A percentile compares a stretch with the other conserved stretches of the same genome.
phyloP scores from a whole-genome alignment of 2,329 filamentous ascomycete species.

The Paecilomyces dactylethromorphus region DNA sequence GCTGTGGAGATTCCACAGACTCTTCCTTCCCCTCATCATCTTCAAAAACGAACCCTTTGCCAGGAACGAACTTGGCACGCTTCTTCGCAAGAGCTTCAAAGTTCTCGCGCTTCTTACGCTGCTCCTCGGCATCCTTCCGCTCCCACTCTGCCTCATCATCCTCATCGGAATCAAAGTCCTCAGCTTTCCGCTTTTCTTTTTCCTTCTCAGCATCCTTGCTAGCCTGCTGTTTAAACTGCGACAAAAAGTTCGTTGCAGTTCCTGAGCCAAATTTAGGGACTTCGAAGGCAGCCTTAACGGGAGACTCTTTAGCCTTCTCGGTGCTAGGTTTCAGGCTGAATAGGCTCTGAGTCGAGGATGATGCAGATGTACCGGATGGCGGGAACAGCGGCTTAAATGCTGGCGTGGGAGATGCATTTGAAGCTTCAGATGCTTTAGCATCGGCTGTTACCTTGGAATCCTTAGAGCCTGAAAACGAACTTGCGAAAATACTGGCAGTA shows the following conservation, averaged over 20 bases:
- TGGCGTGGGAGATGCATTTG: not conserved
- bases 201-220: conserved; percentile 36
- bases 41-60: conserved; percentile 25
- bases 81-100: conserved; percentile 31
- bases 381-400: conserved; percentile 13
- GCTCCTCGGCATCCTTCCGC: conserved; percentile 38
- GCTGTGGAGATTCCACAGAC: not conserved
- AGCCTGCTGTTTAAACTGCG: conserved; percentile 35
- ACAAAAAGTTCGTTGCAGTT: conserved; percentile 30
- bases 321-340: conserved; percentile 15
- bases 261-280: conserved; percentile 28
- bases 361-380: conserved; percentile 3
- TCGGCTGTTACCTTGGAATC: conserved; percentile 3
- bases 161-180: conserved; percentile 47
- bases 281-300: conserved; percentile 11
- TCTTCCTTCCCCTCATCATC: conserved; percentile 14
- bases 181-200: conserved; percentile 43
- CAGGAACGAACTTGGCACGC: conserved; percentile 23
- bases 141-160: conserved; percentile 46
- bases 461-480: conserved; percentile 19
- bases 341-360: conserved; percentile 10
- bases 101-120: conserved; percentile 38
- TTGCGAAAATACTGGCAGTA: conserved; percentile 24
- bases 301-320: conserved; percentile 3
- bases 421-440: conserved; percentile 2